phyloP scores from a whole-genome alignment of 495 filamentous ascomycete genomes.

The Penicillium samsonianum region DNA sequence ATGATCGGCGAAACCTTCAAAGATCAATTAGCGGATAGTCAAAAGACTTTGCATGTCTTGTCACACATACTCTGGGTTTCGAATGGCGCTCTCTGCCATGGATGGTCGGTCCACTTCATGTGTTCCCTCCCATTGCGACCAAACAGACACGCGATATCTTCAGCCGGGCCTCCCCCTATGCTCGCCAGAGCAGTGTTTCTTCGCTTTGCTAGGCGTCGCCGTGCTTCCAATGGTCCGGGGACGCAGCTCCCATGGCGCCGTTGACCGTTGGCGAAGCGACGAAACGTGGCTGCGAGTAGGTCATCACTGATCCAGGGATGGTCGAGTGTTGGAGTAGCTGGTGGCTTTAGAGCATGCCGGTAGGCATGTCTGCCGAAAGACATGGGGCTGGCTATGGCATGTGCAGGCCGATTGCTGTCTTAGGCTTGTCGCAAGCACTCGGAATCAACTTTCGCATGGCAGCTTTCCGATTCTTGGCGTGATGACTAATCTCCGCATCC shows the following conservation, averaged over 20 bases:
- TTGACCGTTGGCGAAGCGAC: conserved; percentile 46
- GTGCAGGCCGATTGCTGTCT: conserved; percentile 32
- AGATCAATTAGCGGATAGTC: conserved; percentile 4
- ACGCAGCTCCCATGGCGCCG: conserved; percentile 55
- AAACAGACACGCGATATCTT: conserved; percentile 45
- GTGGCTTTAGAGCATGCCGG: conserved; percentile 40
- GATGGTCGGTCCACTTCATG: conserved; percentile 44
- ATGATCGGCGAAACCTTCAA: conserved; percentile 18
- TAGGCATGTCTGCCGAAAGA: conserved; percentile 49
- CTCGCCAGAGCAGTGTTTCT: conserved; percentile 51
- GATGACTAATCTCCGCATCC: conserved; percentile 11
- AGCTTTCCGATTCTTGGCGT: conserved; percentile 14
- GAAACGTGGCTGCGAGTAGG: conserved; percentile 49
- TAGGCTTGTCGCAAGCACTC: conserved; percentile 3
- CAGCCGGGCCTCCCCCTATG: conserved; percentile 29
- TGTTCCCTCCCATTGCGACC: conserved; percentile 49
- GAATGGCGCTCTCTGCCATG: conserved; percentile 29
- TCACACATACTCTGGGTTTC: conserved; percentile 30
- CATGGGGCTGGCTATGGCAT: conserved; percentile 33
- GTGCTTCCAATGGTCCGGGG: conserved; percentile 62
- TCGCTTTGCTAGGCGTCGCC: conserved; percentile 52
- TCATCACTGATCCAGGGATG: conserved; percentile 59
- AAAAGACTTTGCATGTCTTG: background rate
- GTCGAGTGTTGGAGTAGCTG: conserved; percentile 32
- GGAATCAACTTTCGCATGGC: conserved; percentile 12